Evolutionary conservation across 2,329 filamentous ascomycete genomes (phyloP).

Genomic region (Bipolaris victoriae): DNA sequence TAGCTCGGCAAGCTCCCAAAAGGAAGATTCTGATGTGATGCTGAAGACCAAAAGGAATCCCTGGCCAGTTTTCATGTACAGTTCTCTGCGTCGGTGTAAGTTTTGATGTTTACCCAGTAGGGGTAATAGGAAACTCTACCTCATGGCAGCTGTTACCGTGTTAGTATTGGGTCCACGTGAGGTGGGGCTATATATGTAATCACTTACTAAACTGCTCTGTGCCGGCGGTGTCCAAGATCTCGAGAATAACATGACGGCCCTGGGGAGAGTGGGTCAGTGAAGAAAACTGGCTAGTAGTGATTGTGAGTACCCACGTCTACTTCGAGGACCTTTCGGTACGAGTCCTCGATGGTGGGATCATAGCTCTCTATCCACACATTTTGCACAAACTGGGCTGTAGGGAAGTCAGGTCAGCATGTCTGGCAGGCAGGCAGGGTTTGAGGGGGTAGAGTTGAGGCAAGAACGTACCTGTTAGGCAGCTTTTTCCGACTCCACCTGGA

Average conservation of each 20-base stretch:
- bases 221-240: constrained; percentile 90
- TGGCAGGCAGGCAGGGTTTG: not conserved
- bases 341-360: constrained; percentile 68
- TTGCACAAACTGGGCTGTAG: constrained; percentile 81
- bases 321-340: constrained; percentile 66
- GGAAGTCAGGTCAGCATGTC: constrained; percentile 21
- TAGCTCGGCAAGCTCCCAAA: constrained; percentile 79
- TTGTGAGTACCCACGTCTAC: constrained; percentile 74
- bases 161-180: constrained; percentile 22
- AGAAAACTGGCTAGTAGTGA: not conserved
- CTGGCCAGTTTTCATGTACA: constrained; percentile 87
- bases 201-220: constrained; percentile 89
- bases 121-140: constrained; percentile 27
- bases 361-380: constrained; percentile 89
- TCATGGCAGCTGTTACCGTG: constrained; percentile 39
- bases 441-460: not conserved
- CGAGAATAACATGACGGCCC: constrained; percentile 86
- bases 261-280: constrained; percentile 47
- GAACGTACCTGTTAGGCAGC: constrained; percentile 80
- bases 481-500: constrained; percentile 87
- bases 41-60: constrained; percentile 92
- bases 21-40: constrained; percentile 83
- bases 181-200: not conserved
- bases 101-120: constrained; percentile 10
- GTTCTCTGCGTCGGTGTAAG: constrained; percentile 35